Evolutionary conservation across 129 eudicot species (phyloP), one percentile per base, ranked within the genome.

Genomic region (Chrysanthemum seticuspe): DNA sequence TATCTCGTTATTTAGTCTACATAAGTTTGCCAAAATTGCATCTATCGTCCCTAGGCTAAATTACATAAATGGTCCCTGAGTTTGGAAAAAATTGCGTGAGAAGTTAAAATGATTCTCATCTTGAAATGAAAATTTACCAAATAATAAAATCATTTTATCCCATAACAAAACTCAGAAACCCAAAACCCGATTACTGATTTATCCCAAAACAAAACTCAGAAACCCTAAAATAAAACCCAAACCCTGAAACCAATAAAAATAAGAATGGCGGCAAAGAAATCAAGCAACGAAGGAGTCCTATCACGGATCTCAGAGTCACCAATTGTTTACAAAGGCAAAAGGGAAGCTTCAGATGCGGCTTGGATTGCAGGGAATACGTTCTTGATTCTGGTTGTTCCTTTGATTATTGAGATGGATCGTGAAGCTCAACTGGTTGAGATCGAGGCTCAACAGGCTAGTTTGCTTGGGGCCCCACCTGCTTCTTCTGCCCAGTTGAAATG

Each of bases 351-450:
- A 70, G 91, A 89, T 34, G 85, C 96, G 56, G 96, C 96, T 3
- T 89, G 96, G 96, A 84, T 86, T 19, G 83, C 78, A 51, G 87
- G 88, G 13, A 89, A 92, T 13, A 82, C 89, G 13, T 78, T 89
- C 62, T 78, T 89, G 74, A 73, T 89, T 52, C 92, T 89, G 40
- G 85, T 77, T 66, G 90, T 86, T 58, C 96, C 96, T 6, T 80
- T 89, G 10, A 80, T 87, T 45, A 80, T 89, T 75, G 88, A 84
- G 80, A 86, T 84, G 89, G 96, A 89, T 49, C 96, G 92, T 9
- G 96, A 86, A 62, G 76, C 67, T 60, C 92, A 86, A 73, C 67
- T 84, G 71, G 84, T 47, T 50, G 96, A 86, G 78, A 83, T 89
- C 65, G 92, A 86, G 80, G 60, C 84, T 71, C 96, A 89, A 72